Percentiles rank a stretch among this genome's conserved stretches.
These are phyloP conservation scores for Gypsophila paniculata DNA, from an alignment of 179 eudicot genomes.

Conservation along the genomic window DNA sequence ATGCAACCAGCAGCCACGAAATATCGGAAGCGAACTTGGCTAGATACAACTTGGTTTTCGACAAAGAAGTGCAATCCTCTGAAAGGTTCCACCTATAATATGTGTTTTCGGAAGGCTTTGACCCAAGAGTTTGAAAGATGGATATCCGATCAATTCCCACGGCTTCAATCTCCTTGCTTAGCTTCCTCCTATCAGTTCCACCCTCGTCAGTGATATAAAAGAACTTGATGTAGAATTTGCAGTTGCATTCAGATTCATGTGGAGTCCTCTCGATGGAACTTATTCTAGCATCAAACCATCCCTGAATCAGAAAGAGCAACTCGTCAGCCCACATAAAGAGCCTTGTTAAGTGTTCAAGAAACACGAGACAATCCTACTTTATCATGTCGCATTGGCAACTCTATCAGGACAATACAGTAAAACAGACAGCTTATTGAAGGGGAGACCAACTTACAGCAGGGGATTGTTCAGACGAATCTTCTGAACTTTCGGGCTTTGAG, in stretches of 20 bases:
- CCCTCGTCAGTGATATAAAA: slow-evolving; percentile 44
- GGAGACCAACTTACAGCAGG: slow-evolving; percentile 37
- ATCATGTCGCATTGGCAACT: not conserved
- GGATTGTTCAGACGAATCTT: slow-evolving; percentile 38
- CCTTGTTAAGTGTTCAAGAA: not conserved
- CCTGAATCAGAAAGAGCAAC: slow-evolving; percentile 35
- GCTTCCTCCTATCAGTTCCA: slow-evolving; percentile 36
- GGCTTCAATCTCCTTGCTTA: slow-evolving; percentile 44
- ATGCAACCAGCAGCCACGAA: slow-evolving; percentile 71
- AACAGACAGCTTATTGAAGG: not conserved
- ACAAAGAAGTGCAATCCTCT: slow-evolving; percentile 61
- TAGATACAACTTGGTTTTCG: slow-evolving; percentile 45
- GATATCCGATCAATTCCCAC: slow-evolving; percentile 55
- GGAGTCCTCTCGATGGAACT: slow-evolving; percentile 72
- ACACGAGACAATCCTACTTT: not conserved
- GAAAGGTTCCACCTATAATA: slow-evolving; percentile 65
- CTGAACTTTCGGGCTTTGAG: slow-evolving; percentile 31
- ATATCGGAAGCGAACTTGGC: slow-evolving; percentile 69
- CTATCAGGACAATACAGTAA: not conserved
- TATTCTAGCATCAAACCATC: slow-evolving; percentile 79
- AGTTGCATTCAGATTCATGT: slow-evolving; percentile 55
- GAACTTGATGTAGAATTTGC: slow-evolving; percentile 60
- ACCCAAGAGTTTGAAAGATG: slow-evolving; percentile 59
- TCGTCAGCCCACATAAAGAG: not conserved
- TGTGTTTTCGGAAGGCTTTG: slow-evolving; percentile 46